Evolutionary conservation across 1,139 yeast genomes (phyloP), one percentile per base, ranked within the genome.

Genomic region (Yamadazyma trypodendri): DNA sequence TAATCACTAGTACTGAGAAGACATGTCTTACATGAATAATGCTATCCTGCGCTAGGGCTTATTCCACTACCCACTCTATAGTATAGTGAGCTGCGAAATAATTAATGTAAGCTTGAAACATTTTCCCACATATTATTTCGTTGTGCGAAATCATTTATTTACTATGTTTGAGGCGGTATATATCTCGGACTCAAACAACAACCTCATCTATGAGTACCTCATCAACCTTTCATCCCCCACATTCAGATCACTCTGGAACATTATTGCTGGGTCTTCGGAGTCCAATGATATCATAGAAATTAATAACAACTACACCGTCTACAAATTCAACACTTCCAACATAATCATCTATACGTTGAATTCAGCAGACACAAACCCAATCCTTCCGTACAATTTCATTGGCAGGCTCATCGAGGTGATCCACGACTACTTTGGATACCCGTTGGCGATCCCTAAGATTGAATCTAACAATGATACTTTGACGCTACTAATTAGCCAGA

Each of bases 381-480:
- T 79, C 34, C 62, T 75, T 25, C 82, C 87, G 9, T 66, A 72
- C 40, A 73, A 73, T 24, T 81, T 86, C 48, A 61, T 82, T 17
- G 61, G 68, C 21, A 60, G 76, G 17, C 61, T 87, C 21, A 58
- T 77, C 3, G 71, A 65, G 15, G 76, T 74, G 0, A 62, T 84
- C 50, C 71, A 70, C 38, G 76, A 75, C 38, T 86, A 81, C 56
- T 74, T 86, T 43, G 79, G 82, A 2, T 52, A 68, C 1, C 84
- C 84, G 2, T 54, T 85, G 25, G 68, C 79, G 2, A 59, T 78
- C 2, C 60, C 75, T 29, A 81, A 81, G 49, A 65, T 88, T 11
- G 83, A 77, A 46, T 71, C 81, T 30, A 81, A 84, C 53, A 72
- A 72, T 45, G 92, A 85, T 52, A 74, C 84, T 4, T 62, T 86